Base-by-base conservation (phyloP, 257 asterid species). In the Knoxia roxburghii region DNA sequence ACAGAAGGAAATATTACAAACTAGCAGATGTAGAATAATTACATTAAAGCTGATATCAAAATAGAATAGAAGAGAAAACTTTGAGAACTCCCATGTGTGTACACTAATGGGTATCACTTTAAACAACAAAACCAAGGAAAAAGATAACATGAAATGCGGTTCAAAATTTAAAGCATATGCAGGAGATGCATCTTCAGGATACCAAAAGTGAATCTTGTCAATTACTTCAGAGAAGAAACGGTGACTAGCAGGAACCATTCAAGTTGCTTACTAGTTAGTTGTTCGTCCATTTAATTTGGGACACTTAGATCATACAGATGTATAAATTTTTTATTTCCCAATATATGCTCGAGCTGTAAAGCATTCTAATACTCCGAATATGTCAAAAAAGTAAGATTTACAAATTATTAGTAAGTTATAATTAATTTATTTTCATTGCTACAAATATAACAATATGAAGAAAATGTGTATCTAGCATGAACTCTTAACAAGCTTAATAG, bases 231-330 rank as follows among this genome's bases (percentile, higher is more conserved):
- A 29, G 55, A 23, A 14, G 29, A 33, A 12, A 13, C 48, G 14
- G 23, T 14, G 18, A 30, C 58, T 29, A 13, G 14, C 17, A 23
- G 7, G 15, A 43, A 3, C 26, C 24, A 2, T 43, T 18, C 49
- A 62, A 23, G 23, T 24, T 14, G 39, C 18, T 60, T 35, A 60
- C 20, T 37, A 33, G 15, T 63, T 9, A 6, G 56, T 29, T 43
- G 23, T 46, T 20, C 57, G 15, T 15, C 20, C 43, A 48, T 48
- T 64, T 64, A 35, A 40, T 64, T 64, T 30, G n/a, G 58, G 46
- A 32, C 58, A 48, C 40, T 64, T 48, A 20, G 32, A 51, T 27
- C 12, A 21, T 48, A 30, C 69, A 10, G 18, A 37, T 15, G n/a
- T 30, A 46, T 18, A 29, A 6, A 12, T 64, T 48, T 10, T 46